These are phyloP conservation scores for Phialemonium atrogriseum DNA, from an alignment of 2,329 filamentous ascomycete genomes.

Conservation along the genomic window DNA sequence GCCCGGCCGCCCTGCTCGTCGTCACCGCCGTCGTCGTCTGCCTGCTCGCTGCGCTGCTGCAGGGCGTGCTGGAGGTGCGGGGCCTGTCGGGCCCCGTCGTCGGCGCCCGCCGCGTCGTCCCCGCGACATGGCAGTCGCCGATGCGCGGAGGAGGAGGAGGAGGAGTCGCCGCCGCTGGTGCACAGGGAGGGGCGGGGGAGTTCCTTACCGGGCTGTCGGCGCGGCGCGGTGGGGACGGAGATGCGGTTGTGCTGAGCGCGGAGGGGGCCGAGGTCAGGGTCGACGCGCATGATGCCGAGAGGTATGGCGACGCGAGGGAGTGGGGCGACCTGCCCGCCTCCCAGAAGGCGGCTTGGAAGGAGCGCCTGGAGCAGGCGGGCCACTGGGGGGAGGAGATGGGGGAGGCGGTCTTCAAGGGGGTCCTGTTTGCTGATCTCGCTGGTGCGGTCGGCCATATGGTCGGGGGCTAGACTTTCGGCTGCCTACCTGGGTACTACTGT, in stretches of 20 bases:
- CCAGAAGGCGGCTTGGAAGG: conserved; percentile 62
- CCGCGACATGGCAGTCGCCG: conserved; percentile 27
- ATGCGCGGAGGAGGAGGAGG: no score
- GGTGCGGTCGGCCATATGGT: conserved; percentile 49
- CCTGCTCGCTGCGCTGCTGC: conserved; percentile 53
- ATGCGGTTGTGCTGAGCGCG: conserved; percentile 14
- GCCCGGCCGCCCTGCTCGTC: conserved; percentile 41
- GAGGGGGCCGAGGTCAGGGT: conserved; percentile 22
- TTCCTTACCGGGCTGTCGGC: neutral
- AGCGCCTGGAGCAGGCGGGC: conserved; percentile 58
- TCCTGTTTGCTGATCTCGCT: conserved; percentile 68
- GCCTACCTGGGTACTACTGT: no score
- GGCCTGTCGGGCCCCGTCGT: conserved; percentile 49
- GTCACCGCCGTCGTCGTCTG: conserved; percentile 49
- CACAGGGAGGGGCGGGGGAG: neutral
- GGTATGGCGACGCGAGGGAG: conserved; percentile 44
- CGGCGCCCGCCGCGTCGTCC: conserved; percentile 47
- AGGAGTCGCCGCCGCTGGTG: no score
- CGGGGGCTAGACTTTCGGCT: conserved; percentile 17
- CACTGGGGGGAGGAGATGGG: conserved; percentile 76
- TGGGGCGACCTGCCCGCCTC: conserved; percentile 64
- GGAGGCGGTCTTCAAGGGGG: conserved; percentile 65
- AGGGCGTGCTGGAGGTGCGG: conserved; percentile 56
- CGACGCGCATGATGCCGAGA: conserved; percentile 36
- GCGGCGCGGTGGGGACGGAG: conserved; percentile 3